Base-by-base conservation (phyloP, 441 rosid species). In the Rhodomyrtus psidioides region DNA sequence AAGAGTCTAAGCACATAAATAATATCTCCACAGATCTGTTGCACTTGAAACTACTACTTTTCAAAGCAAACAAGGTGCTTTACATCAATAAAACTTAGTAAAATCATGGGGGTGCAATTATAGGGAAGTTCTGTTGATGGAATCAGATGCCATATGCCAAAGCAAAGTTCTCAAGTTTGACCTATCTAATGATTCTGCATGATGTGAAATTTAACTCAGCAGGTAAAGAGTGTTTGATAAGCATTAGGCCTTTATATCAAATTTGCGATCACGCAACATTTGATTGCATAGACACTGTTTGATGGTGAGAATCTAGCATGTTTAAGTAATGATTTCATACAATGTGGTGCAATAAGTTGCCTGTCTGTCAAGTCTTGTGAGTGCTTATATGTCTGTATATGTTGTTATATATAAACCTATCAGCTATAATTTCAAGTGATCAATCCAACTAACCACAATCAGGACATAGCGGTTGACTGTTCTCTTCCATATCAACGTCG, bases 41-140 rank as follows among this genome's bases (percentile, higher is more conserved):
- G 88, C 88, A 89, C 89, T 87, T 83, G 87, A 85, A 89, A 84
- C 90, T 88, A 88, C 89, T 88, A 89, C 90, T 81, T 88, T 86
- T 82, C 88, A 84, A 91, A 90, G 92, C 93, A 90, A 90, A 85
- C 83, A 81, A 82, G 49, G 58, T 83, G 74, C 87, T 87, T 86
- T 88, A 85, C 81, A 83, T 85, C 87, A 87, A 84, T 85, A 88
- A 88, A 85, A 86, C 27, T 88, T 87, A 89, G 85, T 82, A 90
- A 86, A 84, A 87, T 75, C 85, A 88, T 82, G 86, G 86, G 85
- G 60, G 81, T 88, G 84, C 90, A 88, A 88, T 91, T 70, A 89
- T 89, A 89, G 76, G n/a, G 79, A 21, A 88, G 84, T 81, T 84
- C 42, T 86, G 24, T 86, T 87, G 87, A 39, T 83, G 74, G 70